Conservation (phyloP, 1,139 yeast species). For the Candida tetrigidarum region DNA sequence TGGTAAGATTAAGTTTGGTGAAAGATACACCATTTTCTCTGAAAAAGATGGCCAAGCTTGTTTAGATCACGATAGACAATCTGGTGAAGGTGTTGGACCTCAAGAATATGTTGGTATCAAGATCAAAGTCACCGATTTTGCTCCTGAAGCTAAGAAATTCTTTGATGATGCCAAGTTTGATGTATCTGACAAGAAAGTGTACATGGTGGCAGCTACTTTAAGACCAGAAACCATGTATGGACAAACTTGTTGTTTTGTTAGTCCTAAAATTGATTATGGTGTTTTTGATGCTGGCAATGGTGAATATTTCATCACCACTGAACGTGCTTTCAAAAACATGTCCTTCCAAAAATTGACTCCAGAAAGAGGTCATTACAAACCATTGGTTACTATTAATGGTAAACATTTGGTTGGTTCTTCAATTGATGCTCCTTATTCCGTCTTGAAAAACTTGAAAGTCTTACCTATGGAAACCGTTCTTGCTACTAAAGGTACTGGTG, state of each 20-base stretch:
- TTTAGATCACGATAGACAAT: conserved; percentile 98
- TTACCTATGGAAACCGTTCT: conserved; percentile 98
- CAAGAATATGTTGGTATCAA: conserved; percentile 96
- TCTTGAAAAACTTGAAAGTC: conserved; percentile 71
- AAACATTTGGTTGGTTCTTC: conserved; percentile 79
- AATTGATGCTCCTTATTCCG: conserved; percentile 84
- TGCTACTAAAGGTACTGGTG: conserved; percentile 98
- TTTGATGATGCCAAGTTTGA: conserved; percentile 52
- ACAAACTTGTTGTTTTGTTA: conserved; percentile 97
- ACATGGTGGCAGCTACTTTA: conserved; percentile 92
- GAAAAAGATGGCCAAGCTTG: conserved; percentile 99
- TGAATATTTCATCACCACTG: conserved; percentile 83
- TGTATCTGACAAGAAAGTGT: conserved; percentile 61
- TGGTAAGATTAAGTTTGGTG: conserved; percentile 96
- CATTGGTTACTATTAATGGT: conserved; percentile 70
- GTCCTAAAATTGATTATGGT: conserved; percentile 94
- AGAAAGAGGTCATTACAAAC: conserved; percentile 73
- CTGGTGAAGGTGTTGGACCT: conserved; percentile 97
- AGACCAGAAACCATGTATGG: conserved; percentile 99
- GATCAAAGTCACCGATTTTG: conserved; percentile 69
- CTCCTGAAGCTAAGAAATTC: conserved; percentile 54
- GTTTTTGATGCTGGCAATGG: conserved; percentile 83
- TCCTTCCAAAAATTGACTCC: conserved; percentile 94
- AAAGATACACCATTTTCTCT: conserved; percentile 96
- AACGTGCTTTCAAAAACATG: conserved; percentile 99